Evolutionary conservation across 768 basidiomycete genomes (phyloP).

Genomic region (Russula dissimulans): DNA sequence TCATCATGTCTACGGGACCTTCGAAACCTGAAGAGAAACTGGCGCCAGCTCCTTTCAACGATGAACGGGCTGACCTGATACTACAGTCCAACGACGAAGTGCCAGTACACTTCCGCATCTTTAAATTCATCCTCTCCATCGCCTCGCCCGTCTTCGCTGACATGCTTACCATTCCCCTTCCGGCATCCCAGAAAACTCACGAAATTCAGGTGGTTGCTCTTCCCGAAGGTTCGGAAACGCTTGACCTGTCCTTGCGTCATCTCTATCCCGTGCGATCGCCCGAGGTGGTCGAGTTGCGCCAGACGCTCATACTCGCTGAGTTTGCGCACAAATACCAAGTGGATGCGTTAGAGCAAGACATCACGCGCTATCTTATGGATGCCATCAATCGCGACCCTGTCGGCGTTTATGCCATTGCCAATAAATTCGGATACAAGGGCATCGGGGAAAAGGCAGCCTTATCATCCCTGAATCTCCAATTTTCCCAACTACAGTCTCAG

Average conservation of each 20-base stretch:
- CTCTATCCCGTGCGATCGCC: constrained; percentile 9
- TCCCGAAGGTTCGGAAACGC: background rate
- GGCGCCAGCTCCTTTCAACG: constrained; percentile 4
- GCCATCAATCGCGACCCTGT: constrained; percentile 6
- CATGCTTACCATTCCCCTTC: background rate
- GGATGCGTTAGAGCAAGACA: background rate
- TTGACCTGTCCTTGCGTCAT: constrained; percentile 8
- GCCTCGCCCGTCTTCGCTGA: constrained; percentile 7
- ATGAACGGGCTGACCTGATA: constrained; percentile 1
- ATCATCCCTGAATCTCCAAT: background rate
- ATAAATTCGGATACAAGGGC: background rate
- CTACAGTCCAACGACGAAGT: background rate
- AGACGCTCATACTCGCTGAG: constrained; percentile 1
- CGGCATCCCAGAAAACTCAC: background rate
- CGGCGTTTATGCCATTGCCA: constrained; percentile 3
- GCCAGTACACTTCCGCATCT: constrained; percentile 2
- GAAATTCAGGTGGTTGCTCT: background rate
- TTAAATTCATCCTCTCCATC: constrained; percentile 6
- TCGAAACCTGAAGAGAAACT: too few relatives aligned
- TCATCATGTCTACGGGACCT: background rate
- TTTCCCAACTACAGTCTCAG: background rate
- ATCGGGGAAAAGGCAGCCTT: background rate
- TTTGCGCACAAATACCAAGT: constrained; percentile 14
- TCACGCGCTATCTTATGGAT: background rate
- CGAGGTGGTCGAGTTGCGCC: background rate